Evolutionary conservation across 768 basidiomycete species (phyloP).

Genomic region (Termitomyces sp.): DNA sequence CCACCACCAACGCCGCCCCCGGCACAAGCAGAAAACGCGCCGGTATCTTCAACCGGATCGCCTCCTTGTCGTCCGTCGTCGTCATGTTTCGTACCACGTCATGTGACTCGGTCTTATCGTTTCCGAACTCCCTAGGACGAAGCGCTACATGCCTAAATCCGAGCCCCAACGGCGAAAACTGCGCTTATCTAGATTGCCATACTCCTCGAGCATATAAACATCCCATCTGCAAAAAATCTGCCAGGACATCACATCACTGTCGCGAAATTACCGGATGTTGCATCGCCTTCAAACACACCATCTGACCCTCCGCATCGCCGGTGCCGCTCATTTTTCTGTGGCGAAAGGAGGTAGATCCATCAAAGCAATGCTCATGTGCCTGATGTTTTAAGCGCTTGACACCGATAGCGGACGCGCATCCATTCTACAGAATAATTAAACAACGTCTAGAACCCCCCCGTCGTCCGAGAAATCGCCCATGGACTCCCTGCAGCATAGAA

Average conservation of each 20-base stretch:
- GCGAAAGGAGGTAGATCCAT: conserved; percentile 5
- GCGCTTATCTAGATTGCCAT: conserved; percentile 7
- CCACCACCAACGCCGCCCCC: conserved; percentile 54
- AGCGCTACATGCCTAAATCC: not conserved
- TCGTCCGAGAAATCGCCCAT: conserved; percentile 68
- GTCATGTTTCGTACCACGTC: conserved; percentile 8
- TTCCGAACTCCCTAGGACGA: too few species aligned
- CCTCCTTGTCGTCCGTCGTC: conserved; percentile 11
- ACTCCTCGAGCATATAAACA: too few species aligned
- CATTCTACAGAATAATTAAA: not conserved
- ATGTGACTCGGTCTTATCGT: conserved; percentile 11
- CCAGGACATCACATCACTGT: too few species aligned
- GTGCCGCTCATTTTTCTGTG: not conserved
- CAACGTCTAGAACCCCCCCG: conserved; percentile 37
- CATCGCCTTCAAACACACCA: too few species aligned
- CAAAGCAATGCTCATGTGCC: not conserved
- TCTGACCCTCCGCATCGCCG: too few species aligned
- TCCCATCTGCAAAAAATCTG: too few species aligned
- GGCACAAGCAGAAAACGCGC: conserved; percentile 63
- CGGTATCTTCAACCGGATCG: conserved; percentile 34
- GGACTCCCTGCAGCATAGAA: conserved; percentile 84
- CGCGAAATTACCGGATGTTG: too few species aligned
- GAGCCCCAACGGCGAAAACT: conserved; percentile 8
- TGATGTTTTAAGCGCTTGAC: conserved; percentile 1
- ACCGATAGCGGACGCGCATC: not conserved